phyloP scores from a whole-genome alignment of 1,139 yeast genomes.

The Dujonia santamariae region DNA sequence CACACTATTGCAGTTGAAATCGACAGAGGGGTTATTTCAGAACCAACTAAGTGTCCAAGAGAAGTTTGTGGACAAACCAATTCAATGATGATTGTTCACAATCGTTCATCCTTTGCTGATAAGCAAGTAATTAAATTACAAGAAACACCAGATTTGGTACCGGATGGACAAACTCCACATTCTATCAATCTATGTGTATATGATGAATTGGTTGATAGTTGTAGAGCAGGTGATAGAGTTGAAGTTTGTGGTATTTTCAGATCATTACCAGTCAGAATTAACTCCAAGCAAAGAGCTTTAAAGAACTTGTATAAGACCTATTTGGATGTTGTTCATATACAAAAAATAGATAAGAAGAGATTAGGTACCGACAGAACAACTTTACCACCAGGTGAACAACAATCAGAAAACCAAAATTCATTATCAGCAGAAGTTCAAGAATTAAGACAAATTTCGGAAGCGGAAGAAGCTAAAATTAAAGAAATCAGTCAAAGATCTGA shows the following conservation, averaged over 20 bases:
- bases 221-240: constrained; percentile 95
- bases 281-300: constrained; percentile 79
- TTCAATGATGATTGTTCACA: constrained; percentile 89
- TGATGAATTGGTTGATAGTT: constrained; percentile 91
- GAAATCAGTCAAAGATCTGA: constrained; percentile 68
- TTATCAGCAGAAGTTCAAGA: constrained; percentile 61
- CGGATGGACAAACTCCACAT: constrained; percentile 99
- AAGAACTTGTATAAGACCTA: constrained; percentile 88
- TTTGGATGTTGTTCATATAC: constrained; percentile 89
- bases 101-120: constrained; percentile 89
- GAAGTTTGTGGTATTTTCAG: constrained; percentile 96
- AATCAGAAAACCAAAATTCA: constrained; percentile 19
- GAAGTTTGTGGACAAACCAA: constrained; percentile 79
- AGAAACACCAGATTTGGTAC: constrained; percentile 97
- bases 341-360: constrained; percentile 79
- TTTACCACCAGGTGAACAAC: constrained; percentile 30
- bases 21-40: constrained; percentile 91
- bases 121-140: constrained; percentile 92
- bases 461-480: constrained; percentile 64
- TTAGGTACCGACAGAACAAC: constrained; percentile 80
- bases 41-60: constrained; percentile 91
- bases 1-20: constrained; percentile 90
- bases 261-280: constrained; percentile 86
- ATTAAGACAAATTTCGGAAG: constrained; percentile 60
- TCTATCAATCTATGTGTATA: constrained; percentile 91